Conservation (phyloP, 2,329 filamentous ascomycete species). For the Epichloe gansuensis region DNA sequence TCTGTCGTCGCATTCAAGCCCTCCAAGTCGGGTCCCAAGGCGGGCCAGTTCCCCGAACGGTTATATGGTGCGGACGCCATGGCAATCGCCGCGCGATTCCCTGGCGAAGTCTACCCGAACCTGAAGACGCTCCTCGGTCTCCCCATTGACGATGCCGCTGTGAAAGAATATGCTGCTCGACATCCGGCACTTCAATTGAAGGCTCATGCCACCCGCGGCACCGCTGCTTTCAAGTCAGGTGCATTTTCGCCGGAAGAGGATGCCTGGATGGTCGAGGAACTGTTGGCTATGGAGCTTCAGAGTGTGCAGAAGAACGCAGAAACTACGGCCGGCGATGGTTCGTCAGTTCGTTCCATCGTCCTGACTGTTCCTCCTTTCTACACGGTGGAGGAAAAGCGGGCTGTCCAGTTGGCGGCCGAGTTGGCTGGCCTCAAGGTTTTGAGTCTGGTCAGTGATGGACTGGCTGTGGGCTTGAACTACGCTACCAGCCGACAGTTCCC, state of each 20-base stretch:
- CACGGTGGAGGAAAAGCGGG: slow-evolving; percentile 78
- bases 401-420: slow-evolving; percentile 70
- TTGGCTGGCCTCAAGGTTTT: slow-evolving; percentile 80
- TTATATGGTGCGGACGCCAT: slow-evolving; percentile 86
- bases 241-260: slow-evolving; percentile 49
- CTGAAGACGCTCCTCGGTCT: slow-evolving; percentile 84
- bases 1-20: slow-evolving; percentile 92
- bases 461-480: slow-evolving; percentile 91
- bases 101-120: slow-evolving; percentile 88
- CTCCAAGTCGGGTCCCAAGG: slow-evolving; percentile 47
- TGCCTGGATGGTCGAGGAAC: slow-evolving; percentile 72
- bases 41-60: slow-evolving; percentile 68
- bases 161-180: slow-evolving; percentile 57
- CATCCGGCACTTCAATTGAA: slow-evolving; percentile 69
- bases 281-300: slow-evolving; percentile 91
- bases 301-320: slow-evolving; percentile 86
- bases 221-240: slow-evolving; percentile 70
- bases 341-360: slow-evolving; percentile 65
- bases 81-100: slow-evolving; percentile 75
- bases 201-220: slow-evolving; percentile 45
- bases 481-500: slow-evolving; percentile 85
- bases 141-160: slow-evolving; percentile 42
- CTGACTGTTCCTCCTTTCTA: slow-evolving; percentile 87
- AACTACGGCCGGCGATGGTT: slow-evolving; percentile 61
- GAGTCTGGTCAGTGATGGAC: slow-evolving; percentile 72